Evolutionary conservation across 257 asterid species (phyloP).

Genomic region (Plantago elongata): DNA sequence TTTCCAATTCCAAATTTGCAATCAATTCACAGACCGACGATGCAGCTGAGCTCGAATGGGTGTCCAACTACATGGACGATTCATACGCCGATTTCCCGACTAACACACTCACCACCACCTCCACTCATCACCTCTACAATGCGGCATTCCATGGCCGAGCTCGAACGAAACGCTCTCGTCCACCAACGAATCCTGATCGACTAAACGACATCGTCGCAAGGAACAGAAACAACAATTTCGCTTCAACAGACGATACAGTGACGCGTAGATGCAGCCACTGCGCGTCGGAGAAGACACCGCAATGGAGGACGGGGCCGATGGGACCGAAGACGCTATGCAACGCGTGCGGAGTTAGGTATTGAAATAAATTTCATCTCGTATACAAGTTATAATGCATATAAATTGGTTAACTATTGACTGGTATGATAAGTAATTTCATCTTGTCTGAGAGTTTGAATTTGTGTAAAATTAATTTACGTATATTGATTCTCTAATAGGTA

Average conservation of each 20-base stretch:
- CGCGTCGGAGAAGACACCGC: conserved; percentile 81
- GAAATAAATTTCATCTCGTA: too few species aligned
- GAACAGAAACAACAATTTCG: not conserved
- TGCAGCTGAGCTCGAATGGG: conserved; percentile 75
- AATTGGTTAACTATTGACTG: too few species aligned
- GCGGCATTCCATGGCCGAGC: conserved; percentile 34
- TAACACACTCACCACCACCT: conserved; percentile 30
- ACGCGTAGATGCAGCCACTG: conserved; percentile 72
- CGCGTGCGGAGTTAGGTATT: conserved; percentile 66
- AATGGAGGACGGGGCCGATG: conserved; percentile 79
- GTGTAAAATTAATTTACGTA: too few species aligned
- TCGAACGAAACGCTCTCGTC: conserved; percentile 44
- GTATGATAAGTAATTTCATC: too few species aligned
- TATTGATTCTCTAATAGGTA: conserved; percentile 11
- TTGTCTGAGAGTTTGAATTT: too few species aligned
- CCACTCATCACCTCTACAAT: conserved; percentile 5
- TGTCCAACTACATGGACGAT: conserved; percentile 66
- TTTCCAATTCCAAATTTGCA: not conserved
- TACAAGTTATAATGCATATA: too few species aligned
- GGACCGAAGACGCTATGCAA: conserved; percentile 83
- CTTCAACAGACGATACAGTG: conserved; percentile 19
- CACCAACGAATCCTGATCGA: conserved; percentile 10
- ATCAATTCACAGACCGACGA: conserved; percentile 40
- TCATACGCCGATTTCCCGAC: conserved; percentile 45
- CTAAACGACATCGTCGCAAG: not conserved